Conservation (phyloP, 225 moss, liverwort and hornwort genomes). For the Polytrichum formosum region DNA sequence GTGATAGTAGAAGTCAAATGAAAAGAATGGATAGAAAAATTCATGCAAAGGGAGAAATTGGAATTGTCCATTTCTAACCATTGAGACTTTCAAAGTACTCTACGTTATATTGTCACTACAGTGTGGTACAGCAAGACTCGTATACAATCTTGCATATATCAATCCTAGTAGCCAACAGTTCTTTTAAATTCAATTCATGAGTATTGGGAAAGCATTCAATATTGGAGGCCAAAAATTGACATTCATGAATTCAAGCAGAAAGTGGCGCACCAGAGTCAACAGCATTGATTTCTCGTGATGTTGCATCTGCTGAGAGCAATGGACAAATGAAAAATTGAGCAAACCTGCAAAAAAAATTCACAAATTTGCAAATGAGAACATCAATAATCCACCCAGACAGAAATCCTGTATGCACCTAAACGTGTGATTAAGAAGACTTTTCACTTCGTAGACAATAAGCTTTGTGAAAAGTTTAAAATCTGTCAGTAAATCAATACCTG, state of each 20-base stretch:
- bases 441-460: no score
- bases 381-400: constrained; percentile 6
- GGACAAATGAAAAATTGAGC: constrained; percentile 98
- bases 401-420: neutral
- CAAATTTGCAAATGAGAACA: constrained; percentile 8
- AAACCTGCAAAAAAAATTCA: constrained; percentile 58
- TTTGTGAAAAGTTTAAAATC: constrained; percentile 4
- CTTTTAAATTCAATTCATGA: no score
- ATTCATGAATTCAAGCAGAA: neutral
- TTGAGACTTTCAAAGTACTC: no score
- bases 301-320: constrained; percentile 87
- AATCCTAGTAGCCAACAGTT: no score
- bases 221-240: no score
- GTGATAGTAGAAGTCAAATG: neutral
- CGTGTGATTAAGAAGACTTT: neutral
- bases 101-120: no score
- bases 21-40: neutral
- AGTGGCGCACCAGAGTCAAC: constrained; percentile 70
- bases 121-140: no score
- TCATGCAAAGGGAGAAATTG: no score
- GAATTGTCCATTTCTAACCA: no score
- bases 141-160: no score
- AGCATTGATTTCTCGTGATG: constrained; percentile 91
- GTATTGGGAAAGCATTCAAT: no score
- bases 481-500: constrained; percentile 41